Percentiles rank a stretch among this genome's conserved stretches.
phyloP scores from a whole-genome alignment of 2,329 filamentous ascomycete genomes.

The Volutella citrinella region DNA sequence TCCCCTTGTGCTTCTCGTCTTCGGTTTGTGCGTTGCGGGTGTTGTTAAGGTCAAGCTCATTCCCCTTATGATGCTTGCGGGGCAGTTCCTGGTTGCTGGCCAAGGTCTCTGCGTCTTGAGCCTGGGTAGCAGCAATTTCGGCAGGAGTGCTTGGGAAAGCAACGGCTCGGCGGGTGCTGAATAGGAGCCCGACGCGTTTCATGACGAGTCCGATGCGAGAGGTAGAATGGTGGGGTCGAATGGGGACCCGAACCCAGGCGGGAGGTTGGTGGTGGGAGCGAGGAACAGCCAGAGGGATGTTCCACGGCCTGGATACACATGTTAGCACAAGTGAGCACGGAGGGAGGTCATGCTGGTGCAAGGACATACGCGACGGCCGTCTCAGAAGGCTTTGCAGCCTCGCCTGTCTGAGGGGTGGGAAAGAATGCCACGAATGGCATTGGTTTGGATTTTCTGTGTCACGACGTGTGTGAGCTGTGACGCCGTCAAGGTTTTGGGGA shows the following conservation, averaged over 20 bases:
- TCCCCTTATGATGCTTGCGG: too few species aligned
- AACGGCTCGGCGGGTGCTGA: slow-evolving; percentile 4
- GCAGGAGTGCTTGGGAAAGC: background rate
- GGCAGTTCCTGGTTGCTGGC: slow-evolving; percentile 8
- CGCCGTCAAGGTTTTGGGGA: background rate
- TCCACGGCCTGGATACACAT: slow-evolving; percentile 19
- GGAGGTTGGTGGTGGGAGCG: slow-evolving; percentile 19
- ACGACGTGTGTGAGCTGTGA: slow-evolving; percentile 14
- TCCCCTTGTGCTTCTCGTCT: slow-evolving; percentile 5
- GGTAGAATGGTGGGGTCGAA: slow-evolving; percentile 21
- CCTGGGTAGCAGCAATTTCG: background rate
- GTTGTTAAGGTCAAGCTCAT: too few species aligned
- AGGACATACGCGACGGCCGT: too few species aligned
- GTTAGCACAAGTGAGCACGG: slow-evolving; percentile 10
- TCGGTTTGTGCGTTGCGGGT: too few species aligned
- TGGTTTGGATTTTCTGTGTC: slow-evolving; percentile 19
- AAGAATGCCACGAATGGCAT: slow-evolving; percentile 26
- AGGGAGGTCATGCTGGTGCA: too few species aligned
- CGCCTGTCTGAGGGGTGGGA: slow-evolving; percentile 12
- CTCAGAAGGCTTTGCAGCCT: too few species aligned
- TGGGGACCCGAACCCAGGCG: slow-evolving; percentile 31
- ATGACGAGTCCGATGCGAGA: slow-evolving; percentile 26
- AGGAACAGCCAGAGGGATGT: slow-evolving; percentile 14
- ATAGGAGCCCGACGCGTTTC: slow-evolving; percentile 30
- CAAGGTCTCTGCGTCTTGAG: slow-evolving; percentile 5